Base-by-base conservation (phyloP, 164 flowering plant species). In the Nymphaea thermarum region DNA sequence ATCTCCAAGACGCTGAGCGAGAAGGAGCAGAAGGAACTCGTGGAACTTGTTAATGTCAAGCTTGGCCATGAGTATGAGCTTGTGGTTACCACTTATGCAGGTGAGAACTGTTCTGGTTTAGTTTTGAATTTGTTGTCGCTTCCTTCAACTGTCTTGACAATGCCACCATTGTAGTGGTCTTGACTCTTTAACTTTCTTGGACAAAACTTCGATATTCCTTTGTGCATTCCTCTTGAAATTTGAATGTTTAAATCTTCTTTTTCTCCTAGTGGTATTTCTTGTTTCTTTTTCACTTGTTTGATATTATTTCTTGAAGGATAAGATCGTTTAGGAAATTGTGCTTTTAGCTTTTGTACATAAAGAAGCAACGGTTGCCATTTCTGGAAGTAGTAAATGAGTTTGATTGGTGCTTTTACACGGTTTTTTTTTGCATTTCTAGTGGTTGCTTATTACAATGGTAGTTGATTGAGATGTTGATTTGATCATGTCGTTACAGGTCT, bases 41-140 rank as follows among this genome's bases (percentile, higher is more conserved):
- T 89, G 16, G 96, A 91, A 75, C 90, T 94, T 3, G 91, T 74
- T 25, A 91, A 94, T 73, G 97, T 94, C 67, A 86, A 84, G 77
- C 87, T 88, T n/a, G 98, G 96, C 5, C 90, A 85, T 0, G 98
- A 94, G 64, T 94, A 94, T 60, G 98, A 94, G 82, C 93, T 93
- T 25, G 55, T 47, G 7, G 55, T 47, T 12, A 47, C 55, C 55
- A 47, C 55, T 7, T 47, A 47, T 47, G 55, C 55, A 47, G 55
- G 55, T 47, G 12, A 47, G 55, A 2, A 6, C 12, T 12, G 55
- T 47, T 47, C 11, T 47, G 36, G 36, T 25, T 25, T 25, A 25
- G 36, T 25, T 25, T 25, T 25, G 36, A 25, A 25, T 25, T 25
- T 25, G 36, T 25, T 25, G 36, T 25, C 1, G 36, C 36, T 25